Evolutionary conservation across 768 basidiomycete genomes (phyloP), one percentile per base, ranked within the genome.

Genomic region (Sporobolomyces phaffii): DNA sequence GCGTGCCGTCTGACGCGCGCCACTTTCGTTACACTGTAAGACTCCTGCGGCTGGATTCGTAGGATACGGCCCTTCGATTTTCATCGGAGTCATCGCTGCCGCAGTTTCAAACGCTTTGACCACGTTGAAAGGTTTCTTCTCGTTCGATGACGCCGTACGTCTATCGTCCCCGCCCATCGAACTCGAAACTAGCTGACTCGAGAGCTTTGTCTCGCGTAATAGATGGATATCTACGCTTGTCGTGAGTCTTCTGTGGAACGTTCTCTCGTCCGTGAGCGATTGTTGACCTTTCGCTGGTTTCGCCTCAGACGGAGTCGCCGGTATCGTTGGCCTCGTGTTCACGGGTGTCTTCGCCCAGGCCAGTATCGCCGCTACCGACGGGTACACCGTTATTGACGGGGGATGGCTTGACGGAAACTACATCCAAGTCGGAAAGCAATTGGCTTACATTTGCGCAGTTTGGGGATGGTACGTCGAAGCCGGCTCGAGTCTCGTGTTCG

Each of bases 101-200:
- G 88, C 87, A 0, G 72, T 86, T 3, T 96, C 90, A 81, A 98
- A 98, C 79, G 91, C 90, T 77, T 89, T 91, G n/a, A 97, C 94
- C 5, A 87, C 94, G 73, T 83, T 98, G 76, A 98, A 97, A 80
- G 60, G 53, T 85, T 77, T 71, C 29, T 65, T 73, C 50, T 34
- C 56, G 2, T 68, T 72, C 45, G 72, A 73, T 41, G 74, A 70
- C 86, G 86, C 20, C 45, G 59, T 66, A 15, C 31, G 59, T 56
- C 89, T 90, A n/a, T n/a, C n/a, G n/a, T n/a, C n/a, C n/a, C n/a
- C n/a, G n/a, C n/a, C n/a, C n/a, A n/a, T n/a, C n/a, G n/a, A n/a
- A n/a, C n/a, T n/a, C n/a, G n/a, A n/a, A n/a, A n/a, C n/a, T n/a
- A 7, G 14, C 34, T 38, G 51, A 34, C 33, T 38, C 26, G 22